Evolutionary conservation across 2,329 filamentous ascomycete species (phyloP).

Genomic region (Cadophora malorum): DNA sequence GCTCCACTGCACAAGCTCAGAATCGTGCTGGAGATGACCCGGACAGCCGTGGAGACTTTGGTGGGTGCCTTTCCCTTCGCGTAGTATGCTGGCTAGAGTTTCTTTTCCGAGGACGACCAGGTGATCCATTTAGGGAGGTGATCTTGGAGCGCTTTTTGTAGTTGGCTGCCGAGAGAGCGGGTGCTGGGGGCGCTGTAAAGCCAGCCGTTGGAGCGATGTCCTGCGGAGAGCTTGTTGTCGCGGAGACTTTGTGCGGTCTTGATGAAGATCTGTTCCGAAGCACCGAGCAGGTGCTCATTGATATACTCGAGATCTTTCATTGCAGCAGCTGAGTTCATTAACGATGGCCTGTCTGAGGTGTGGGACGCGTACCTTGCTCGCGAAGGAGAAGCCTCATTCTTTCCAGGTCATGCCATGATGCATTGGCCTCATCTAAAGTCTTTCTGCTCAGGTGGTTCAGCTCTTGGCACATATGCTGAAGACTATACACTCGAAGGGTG

Average conservation of each 20-base stretch:
- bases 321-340: neutral
- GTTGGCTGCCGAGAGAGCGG: neutral
- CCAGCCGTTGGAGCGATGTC: slow-evolving; percentile 6
- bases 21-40: slow-evolving; percentile 9
- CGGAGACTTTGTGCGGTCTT: neutral
- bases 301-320: slow-evolving; percentile 14
- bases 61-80: neutral
- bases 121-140: slow-evolving; percentile 11
- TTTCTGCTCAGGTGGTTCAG: neutral
- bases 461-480: slow-evolving; percentile 7
- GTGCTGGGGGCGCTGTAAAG: slow-evolving; percentile 4
- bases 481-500: neutral
- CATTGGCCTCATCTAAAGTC: slow-evolving; percentile 4
- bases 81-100: slow-evolving; percentile 9
- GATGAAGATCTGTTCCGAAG: neutral
- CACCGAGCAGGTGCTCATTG: slow-evolving; percentile 7
- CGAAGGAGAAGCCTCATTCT: neutral
- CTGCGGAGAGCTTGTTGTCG: neutral
- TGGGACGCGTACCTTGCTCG: neutral
- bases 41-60: slow-evolving; percentile 8
- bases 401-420: slow-evolving; percentile 8
- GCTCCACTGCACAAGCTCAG: slow-evolving; percentile 11
- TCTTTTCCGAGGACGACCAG: slow-evolving; percentile 12
- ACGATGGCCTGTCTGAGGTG: neutral
- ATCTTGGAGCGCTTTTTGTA: neutral